A percentile compares a stretch with the other conserved stretches of the same genome.
phyloP scores from a whole-genome alignment of 2,329 filamentous ascomycete species.

The Talaromyces sp. region DNA sequence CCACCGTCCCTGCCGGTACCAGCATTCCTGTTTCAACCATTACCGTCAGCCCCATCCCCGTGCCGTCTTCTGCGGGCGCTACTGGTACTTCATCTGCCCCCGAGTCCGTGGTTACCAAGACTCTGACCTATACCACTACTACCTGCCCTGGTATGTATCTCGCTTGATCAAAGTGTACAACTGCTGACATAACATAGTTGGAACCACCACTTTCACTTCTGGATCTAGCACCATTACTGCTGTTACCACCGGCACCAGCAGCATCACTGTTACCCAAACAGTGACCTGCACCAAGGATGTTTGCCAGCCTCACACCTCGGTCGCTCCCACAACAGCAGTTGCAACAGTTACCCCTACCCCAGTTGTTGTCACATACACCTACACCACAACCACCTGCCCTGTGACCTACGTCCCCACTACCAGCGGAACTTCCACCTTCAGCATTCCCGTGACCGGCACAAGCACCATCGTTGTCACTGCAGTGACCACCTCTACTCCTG shows the following conservation, averaged over 20 bases:
- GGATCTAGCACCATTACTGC: slow-evolving; percentile 17
- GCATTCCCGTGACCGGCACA: slow-evolving; percentile 16
- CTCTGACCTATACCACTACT: slow-evolving; percentile 17
- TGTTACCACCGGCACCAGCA: slow-evolving; percentile 17
- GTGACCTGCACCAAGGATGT: slow-evolving; percentile 18
- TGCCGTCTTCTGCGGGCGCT: slow-evolving; percentile 2
- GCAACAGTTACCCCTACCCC: slow-evolving; percentile 10
- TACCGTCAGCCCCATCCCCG: slow-evolving; percentile 1
- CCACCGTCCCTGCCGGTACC: neutral
- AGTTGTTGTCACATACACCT: slow-evolving; percentile 13
- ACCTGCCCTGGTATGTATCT: slow-evolving; percentile 16
- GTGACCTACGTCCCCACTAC: slow-evolving; percentile 14
- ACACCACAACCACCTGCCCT: slow-evolving; percentile 17
- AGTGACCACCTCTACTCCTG: slow-evolving; percentile 13
- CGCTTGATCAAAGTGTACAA: neutral
- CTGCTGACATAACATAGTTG: slow-evolving; percentile 7
- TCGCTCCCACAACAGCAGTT: neutral
- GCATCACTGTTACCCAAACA: slow-evolving; percentile 13
- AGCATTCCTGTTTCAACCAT: slow-evolving; percentile 1
- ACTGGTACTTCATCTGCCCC: slow-evolving; percentile 1
- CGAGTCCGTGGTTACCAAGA: slow-evolving; percentile 16
- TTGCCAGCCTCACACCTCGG: slow-evolving; percentile 13
- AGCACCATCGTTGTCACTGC: slow-evolving; percentile 18
- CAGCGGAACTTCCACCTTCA: slow-evolving; percentile 15
- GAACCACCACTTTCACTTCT: slow-evolving; percentile 15